Evolutionary conservation across 495 filamentous ascomycete species (phyloP), one percentile per base, ranked within the genome.

Genomic region (Annulohypoxylon moriforme): DNA sequence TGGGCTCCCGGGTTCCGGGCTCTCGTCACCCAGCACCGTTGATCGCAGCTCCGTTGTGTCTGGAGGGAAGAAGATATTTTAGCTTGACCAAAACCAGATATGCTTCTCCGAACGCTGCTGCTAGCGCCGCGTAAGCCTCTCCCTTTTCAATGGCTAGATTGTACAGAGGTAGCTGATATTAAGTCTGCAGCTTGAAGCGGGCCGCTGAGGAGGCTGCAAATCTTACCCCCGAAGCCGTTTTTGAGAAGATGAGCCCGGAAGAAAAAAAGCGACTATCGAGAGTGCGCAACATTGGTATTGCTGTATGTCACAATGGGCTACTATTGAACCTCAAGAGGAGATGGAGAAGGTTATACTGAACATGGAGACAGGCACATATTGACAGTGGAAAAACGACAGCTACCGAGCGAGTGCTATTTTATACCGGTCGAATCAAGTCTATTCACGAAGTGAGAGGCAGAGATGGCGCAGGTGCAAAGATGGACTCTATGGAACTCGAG

Each of bases 401-500:
- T 72, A 98, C 95, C 61, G 96, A 99, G 80, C 92, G 96, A 75
- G 94, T 99, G 57, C 92, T 99, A 65, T 99, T 93, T 87, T 99
- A 99, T 81, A 99, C 96, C 29, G 96, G 96, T 65, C 90, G 96
- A 77, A 96, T 97, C 83, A 95, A 95, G 77, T 88, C 94, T 4
- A 98, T 99, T 72, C 96, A 99, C 82, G 96, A 99, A 83, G 96
- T 99, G 31, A 89, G 96, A 69, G 96, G 96, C 36, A 93, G 93
- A 73, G 96, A 99, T 84, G 89, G 91, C 38, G 94, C 98, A 18
- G 96, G 96, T 73, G 96, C 96, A 50, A 99, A 99, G 84, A 99
- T 99, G 96, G 96, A 99, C 85, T 97, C 94, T 8, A 99, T 99
- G 96, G 96, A 98, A 55, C 82, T 99, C 69, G 96, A 99, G 81